Evolutionary conservation across 495 filamentous ascomycete genomes (phyloP), one percentile per base, ranked within the genome.

Genomic region (Chaetomium cochliodes): DNA sequence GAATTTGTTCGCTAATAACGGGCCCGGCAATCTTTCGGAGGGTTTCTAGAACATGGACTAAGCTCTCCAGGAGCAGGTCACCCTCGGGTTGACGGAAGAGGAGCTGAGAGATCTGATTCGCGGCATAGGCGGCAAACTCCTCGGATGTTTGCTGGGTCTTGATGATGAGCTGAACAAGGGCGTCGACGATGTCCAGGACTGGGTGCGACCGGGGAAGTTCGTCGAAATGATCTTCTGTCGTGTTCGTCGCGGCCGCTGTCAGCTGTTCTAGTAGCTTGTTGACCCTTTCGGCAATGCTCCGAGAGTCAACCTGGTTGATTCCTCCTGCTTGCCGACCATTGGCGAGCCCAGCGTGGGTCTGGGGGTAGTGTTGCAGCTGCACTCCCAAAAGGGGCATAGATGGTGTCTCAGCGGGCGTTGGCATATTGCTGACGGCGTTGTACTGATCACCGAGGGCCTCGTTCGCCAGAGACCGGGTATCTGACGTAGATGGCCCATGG

Each of bases 401-500:
- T 30, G 92, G 90, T 7, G 87, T 87, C 68, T 96, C 91, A 18
- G 90, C 87, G 3, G 92, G 90, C 1, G 92, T 93, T 18, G 90
- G 85, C 22, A 96, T 79, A 69, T 82, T 92, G 3, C 90, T 86
- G 54, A 92, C 82, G 9, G 87, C 74, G n/a, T 85, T 86, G 73
- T 90, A 96, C 64, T 89, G 86, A 55, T 96, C 93, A 67, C 92
- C 89, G 25, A 97, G 83, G 16, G 94, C 85, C 70, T 97, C 92
- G 61, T 84, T 84, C 15, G 82, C 76, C 60, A 85, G 71, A 15
- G 81, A 79, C 60, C 83, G 80, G 4, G 81, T 76, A 68, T 84
- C 83, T 15, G 83, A 85, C 3, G 76, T 69, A 4, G 82, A 78
- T 7, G 81, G 70, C 3, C 74, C 74, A 63, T 84, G 83, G 18